Evolutionary conservation across 1,284 basidiomycete species (phyloP), one percentile per base, ranked within the genome.

Genomic region (Trichosporon faecale): DNA sequence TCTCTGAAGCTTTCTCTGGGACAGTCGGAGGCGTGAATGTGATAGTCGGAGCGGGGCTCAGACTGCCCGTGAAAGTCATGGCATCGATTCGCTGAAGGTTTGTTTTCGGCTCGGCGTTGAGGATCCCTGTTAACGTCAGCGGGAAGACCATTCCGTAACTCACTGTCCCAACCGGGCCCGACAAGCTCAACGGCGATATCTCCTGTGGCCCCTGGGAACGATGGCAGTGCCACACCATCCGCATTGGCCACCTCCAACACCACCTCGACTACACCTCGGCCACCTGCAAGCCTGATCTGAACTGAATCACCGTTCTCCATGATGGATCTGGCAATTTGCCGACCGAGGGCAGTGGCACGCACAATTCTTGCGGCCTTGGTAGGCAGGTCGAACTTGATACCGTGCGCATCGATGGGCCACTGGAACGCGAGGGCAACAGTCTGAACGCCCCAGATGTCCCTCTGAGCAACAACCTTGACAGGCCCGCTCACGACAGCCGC

Each of bases 111-210:
- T 57, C 37, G n/a, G 60, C n/a, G 12, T 33, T 37, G 9, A 74
- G 64, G 1, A 69, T 68, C 55, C 72, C 73, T 75, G 63, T 27
- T 2, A 18, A 60, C 25, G 66, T 72, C 57, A 72, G 69, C 55
- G 18, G 1, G 16, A 8, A 5, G 21, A 35, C 29, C n/a, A 18
- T 16, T 14, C 52, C 33, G 29, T 18, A 57, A 78, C 76, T 74
- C 60, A 80, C 79, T 70, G 16, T 73, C 67, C 78, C 78, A 80
- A 16, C 74, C 74, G 14, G 72, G 68, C 6, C 78, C 76, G 0
- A 61, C 46, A 1, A 80, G 70, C 64, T 78, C 76, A 1, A 79
- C 74, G 0, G 57, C 68, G 46, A 77, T 49, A 5, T 64, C 67
- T 0, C 76, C 78, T 16, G 44, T 68, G 16, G 64, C 72, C 16